Conservation (phyloP, 2,329 filamentous ascomycete species). For the Diaporthe sp. region DNA sequence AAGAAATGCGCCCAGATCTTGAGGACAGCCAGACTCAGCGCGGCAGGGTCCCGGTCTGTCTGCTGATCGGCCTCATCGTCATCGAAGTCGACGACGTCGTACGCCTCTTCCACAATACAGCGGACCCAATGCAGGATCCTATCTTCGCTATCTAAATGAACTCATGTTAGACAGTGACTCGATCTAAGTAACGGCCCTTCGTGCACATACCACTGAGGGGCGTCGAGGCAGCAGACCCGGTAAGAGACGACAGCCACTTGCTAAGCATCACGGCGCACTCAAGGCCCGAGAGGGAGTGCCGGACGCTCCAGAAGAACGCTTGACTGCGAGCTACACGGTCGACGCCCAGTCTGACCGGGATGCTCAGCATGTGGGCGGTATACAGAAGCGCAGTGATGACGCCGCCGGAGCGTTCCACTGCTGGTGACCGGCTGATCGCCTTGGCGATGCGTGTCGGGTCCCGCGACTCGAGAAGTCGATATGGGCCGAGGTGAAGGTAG, state of each 20-base stretch:
- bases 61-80: constrained; percentile 43
- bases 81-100: constrained; percentile 52
- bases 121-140: constrained; percentile 61
- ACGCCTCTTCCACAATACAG: constrained; percentile 60
- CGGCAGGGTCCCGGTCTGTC: constrained; percentile 43
- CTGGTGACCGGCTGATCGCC: constrained; percentile 52
- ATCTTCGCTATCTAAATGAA: constrained; percentile 54
- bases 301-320: constrained; percentile 68
- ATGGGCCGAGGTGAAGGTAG: constrained; percentile 58
- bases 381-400: constrained; percentile 64
- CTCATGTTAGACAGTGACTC: not conserved
- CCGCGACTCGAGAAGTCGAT: constrained; percentile 57
- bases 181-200: not conserved
- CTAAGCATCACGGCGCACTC: constrained; percentile 67
- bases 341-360: constrained; percentile 66
- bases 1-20: constrained; percentile 62
- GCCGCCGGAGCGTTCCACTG: constrained; percentile 61
- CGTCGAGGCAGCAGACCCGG: constrained; percentile 35
- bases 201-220: constrained; percentile 7
- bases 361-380: constrained; percentile 66
- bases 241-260: constrained; percentile 58
- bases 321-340: constrained; percentile 67
- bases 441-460: constrained; percentile 55
- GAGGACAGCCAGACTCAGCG: constrained; percentile 54
- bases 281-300: constrained; percentile 66